Evolutionary conservation across 495 filamentous ascomycete species (phyloP).

Genomic region (Hyaloscypha finlandica): DNA sequence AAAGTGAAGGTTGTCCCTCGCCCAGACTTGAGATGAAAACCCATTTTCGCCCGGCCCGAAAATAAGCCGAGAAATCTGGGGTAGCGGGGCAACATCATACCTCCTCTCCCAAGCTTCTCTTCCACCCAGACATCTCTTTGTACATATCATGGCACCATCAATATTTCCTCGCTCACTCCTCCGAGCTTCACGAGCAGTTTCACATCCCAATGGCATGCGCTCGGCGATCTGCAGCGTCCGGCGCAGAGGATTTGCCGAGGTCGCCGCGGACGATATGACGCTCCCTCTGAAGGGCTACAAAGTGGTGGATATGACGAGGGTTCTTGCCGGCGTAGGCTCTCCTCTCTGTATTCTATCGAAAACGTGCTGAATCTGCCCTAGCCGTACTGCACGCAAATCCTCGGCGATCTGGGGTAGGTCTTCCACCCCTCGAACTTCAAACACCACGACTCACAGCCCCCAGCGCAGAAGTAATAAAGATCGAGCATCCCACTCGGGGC

Average conservation of each 20-base stretch:
- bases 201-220: slow-evolving; percentile 11
- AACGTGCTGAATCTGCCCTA: slow-evolving; percentile 39
- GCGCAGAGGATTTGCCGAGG: slow-evolving; percentile 22
- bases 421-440: background rate
- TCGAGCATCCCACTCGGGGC: slow-evolving; percentile 88
- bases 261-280: slow-evolving; percentile 26
- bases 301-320: slow-evolving; percentile 95
- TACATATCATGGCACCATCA: slow-evolving; percentile 1
- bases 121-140: background rate
- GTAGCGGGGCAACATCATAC: background rate
- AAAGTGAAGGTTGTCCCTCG: background rate
- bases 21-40: too few species aligned
- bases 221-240: slow-evolving; percentile 11
- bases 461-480: slow-evolving; percentile 94
- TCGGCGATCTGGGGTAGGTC: slow-evolving; percentile 91
- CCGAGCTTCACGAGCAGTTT: slow-evolving; percentile 23
- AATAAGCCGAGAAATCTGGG: slow-evolving; percentile 4
- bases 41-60: background rate
- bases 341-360: background rate
- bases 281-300: slow-evolving; percentile 81
- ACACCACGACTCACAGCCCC: slow-evolving; percentile 31
- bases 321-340: slow-evolving; percentile 83
- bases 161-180: slow-evolving; percentile 3
- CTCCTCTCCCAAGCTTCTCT: background rate
- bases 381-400: slow-evolving; percentile 97